These are phyloP conservation scores for Nannochloropsis salina DNA, from an alignment of 108 stramenopile species.

Conservation along the genomic window DNA sequence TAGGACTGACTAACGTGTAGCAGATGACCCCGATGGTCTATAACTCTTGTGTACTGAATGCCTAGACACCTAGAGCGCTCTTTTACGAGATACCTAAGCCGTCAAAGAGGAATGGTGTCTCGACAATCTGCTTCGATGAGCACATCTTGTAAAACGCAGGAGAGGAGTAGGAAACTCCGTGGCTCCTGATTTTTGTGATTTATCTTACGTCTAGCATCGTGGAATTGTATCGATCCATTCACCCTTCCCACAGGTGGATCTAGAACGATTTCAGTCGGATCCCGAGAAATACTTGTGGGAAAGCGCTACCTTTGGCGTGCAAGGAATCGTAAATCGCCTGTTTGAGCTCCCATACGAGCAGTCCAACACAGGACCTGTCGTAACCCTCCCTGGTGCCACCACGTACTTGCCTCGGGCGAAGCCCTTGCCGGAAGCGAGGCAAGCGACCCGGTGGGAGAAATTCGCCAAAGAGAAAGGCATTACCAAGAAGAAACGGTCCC, in stretches of 20 bases:
- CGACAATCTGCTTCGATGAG: too few species aligned
- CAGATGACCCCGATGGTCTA: too few species aligned
- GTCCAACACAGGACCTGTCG: conserved; percentile 48
- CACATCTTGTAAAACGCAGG: too few species aligned
- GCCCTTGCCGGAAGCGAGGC: conserved; percentile 47
- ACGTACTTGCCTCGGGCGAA: conserved; percentile 41
- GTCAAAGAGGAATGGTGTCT: too few species aligned
- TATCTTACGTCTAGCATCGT: too few species aligned
- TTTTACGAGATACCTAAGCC: too few species aligned
- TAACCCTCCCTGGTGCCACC: conserved; percentile 38
- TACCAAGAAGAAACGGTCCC: conserved; percentile 50
- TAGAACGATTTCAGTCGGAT: neutral
- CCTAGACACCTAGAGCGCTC: too few species aligned
- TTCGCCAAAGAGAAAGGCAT: conserved; percentile 62
- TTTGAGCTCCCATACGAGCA: conserved; percentile 44
- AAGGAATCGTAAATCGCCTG: conserved; percentile 36
- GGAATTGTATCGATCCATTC: too few species aligned
- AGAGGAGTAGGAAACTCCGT: too few species aligned
- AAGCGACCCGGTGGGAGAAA: conserved; percentile 59
- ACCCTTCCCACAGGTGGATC: neutral
- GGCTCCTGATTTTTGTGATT: too few species aligned
- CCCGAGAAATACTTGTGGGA: conserved; percentile 27
- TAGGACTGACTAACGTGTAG: too few species aligned
- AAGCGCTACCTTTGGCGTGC: conserved; percentile 29
- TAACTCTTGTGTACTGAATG: too few species aligned